A percentile compares a stretch with the other conserved stretches of the same genome.
These are phyloP conservation scores for Protomyces inundatus DNA, from an alignment of 1,139 yeast species.

Conservation along the genomic window DNA sequence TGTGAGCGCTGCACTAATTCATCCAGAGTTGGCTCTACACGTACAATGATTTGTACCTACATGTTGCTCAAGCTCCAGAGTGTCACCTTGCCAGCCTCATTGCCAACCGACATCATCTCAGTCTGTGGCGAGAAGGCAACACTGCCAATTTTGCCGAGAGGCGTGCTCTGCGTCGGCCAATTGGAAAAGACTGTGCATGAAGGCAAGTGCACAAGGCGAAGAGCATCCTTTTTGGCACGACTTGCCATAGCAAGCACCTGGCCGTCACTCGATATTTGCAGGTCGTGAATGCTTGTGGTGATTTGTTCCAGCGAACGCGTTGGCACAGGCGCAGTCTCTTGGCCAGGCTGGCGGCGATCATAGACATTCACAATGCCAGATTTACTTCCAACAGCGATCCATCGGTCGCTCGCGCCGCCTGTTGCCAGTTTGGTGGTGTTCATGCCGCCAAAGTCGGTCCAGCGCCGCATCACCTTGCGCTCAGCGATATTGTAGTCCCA, in stretches of 20 bases:
- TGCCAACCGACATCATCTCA: constrained; percentile 83
- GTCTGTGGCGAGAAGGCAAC: constrained; percentile 74
- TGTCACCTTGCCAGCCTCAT: constrained; percentile 84
- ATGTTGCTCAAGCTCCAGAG: constrained; percentile 55
- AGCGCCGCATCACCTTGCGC: constrained; percentile 53
- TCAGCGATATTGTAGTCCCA: constrained; percentile 72
- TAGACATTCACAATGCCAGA: constrained; percentile 88
- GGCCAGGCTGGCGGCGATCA: constrained; percentile 46
- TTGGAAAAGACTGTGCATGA: constrained; percentile 79
- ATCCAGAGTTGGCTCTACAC: too few species aligned
- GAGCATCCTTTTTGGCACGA: constrained; percentile 77
- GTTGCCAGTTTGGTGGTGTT: constrained; percentile 72
- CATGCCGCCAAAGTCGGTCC: constrained; percentile 85
- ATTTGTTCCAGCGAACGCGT: constrained; percentile 57
- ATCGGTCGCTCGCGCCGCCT: constrained; percentile 74
- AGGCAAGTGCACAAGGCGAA: constrained; percentile 82
- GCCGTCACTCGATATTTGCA: constrained; percentile 80
- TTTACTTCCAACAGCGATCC: constrained; percentile 83
- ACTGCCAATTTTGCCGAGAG: constrained; percentile 87
- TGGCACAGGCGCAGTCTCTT: constrained; percentile 40
- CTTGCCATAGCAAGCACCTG: constrained; percentile 84
- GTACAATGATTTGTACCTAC: background rate
- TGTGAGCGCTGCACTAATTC: background rate
- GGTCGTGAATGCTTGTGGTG: constrained; percentile 65
- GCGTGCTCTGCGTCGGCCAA: constrained; percentile 98